Base-by-base conservation (phyloP, 352 stramenopile genomes). In the Pythium plurisporium region DNA sequence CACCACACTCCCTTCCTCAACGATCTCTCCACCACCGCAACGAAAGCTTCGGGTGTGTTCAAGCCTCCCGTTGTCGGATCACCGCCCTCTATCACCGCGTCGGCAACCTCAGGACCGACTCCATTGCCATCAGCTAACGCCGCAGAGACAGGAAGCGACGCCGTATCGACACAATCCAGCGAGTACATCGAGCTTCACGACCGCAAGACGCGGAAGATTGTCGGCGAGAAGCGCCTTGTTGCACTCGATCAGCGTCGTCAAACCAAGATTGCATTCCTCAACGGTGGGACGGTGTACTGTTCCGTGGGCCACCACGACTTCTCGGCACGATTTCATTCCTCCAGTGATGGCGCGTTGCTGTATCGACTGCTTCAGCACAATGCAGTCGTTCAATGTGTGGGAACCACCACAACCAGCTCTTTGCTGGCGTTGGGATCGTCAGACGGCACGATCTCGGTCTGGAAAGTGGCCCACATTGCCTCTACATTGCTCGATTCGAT, bases 381-480 rank as follows among this genome's bases (percentile, higher is more conserved):
- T 50, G 73, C 77, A 5, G 67, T 87, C 15, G 81, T 93, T 20
- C 84, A 73, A 19, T 92, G 81, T 26, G 67, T 93, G 25, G 69
- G 41, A 15, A 76, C 71, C 20, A 90, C 69, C 51, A 60, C 65
- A 5, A 68, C 71, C 3, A 73, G 75, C 23, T 72, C 70, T 3
- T 59, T 87, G 30, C 61, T 91, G 9, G 71, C 69, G 1, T 59
- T 93, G 7, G 80, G 80, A 2, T 80, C 79, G 37, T 67, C 64
- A 4, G 81, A 95, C 55, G 78, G 81, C 22, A 92, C 81, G 10
- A 75, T 95, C 34, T 92, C 79, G 8, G 66, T 93, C 14, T 95
- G 85, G 83, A 89, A 86, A 60, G 67, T 92, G 29, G 74, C 76
- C 22, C 71, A 67, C 33, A 76, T 76, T 37, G 89, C 73, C 23